Conservation (phyloP, 345 rosid species). For the Anastatica hierochuntica region DNA sequence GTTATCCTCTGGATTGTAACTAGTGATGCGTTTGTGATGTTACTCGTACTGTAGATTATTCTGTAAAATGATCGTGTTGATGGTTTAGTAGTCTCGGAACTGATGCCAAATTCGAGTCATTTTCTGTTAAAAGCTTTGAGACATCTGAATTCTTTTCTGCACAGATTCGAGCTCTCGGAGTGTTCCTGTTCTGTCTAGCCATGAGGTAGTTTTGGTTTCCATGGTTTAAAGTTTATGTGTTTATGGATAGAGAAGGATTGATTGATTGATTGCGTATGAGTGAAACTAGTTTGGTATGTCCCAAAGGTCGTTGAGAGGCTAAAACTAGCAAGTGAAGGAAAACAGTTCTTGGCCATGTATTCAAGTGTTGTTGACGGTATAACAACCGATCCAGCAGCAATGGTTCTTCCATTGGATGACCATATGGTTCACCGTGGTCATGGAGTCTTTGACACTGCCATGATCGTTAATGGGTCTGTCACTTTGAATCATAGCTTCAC, state of each 20-base stretch:
- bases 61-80: too few species aligned
- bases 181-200: slow-evolving; percentile 49
- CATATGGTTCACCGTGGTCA: slow-evolving; percentile 96
- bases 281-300: not conserved
- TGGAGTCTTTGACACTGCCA: slow-evolving; percentile 90
- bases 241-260: not conserved
- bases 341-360: slow-evolving; percentile 69
- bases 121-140: not conserved
- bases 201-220: slow-evolving; percentile 33
- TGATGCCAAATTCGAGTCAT: not conserved
- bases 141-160: not conserved
- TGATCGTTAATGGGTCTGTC: slow-evolving; percentile 67
- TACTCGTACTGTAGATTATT: not conserved
- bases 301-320: slow-evolving; percentile 56
- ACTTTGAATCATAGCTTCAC: not conserved
- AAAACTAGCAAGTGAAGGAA: slow-evolving; percentile 38
- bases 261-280: not conserved
- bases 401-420: slow-evolving; percentile 88
- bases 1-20: not conserved
- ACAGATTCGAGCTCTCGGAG: slow-evolving; percentile 37
- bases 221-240: not conserved
- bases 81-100: not conserved
- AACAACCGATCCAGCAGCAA: slow-evolving; percentile 60
- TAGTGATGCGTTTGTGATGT: not conserved
- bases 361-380: slow-evolving; percentile 82